These are phyloP conservation scores for Lagenidium giganteum DNA, from an alignment of 352 stramenopile species.

Conservation along the genomic window DNA sequence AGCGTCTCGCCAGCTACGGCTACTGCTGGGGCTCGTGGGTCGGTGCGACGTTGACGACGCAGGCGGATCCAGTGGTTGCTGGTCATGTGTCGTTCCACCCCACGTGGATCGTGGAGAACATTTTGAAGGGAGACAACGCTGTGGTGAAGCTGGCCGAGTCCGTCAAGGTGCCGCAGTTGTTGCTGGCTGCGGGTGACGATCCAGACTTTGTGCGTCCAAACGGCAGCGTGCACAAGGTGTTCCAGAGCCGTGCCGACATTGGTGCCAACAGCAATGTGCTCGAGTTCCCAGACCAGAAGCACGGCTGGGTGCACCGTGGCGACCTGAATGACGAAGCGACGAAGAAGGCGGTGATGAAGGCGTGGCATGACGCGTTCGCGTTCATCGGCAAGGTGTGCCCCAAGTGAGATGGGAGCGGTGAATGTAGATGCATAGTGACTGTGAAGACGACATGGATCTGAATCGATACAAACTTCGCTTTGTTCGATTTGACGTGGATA, in stretches of 20 bases:
- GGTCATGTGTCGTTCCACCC: constrained; percentile 36
- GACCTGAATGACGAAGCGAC: no score
- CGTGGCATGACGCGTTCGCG: constrained; percentile 51
- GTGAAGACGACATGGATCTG: no score
- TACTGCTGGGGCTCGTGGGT: constrained; percentile 34
- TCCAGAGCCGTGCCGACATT: constrained; percentile 41
- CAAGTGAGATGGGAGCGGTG: constrained; percentile 14
- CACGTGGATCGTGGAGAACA: constrained; percentile 22
- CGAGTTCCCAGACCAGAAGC: constrained; percentile 9
- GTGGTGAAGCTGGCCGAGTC: constrained; percentile 21
- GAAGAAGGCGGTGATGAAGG: constrained; percentile 53
- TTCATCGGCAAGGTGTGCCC: constrained; percentile 56
- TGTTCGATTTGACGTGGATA: no score
- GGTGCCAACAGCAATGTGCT: constrained; percentile 16
- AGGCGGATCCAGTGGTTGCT: not conserved
- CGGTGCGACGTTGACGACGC: constrained; percentile 14
- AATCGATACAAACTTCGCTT: no score
- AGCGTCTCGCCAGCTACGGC: constrained; percentile 23
- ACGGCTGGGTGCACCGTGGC: constrained; percentile 22
- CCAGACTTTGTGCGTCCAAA: constrained; percentile 19
- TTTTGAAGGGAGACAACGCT: constrained; percentile 16
- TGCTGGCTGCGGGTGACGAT: constrained; percentile 30
- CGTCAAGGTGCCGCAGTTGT: constrained; percentile 27
- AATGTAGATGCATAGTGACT: no score
- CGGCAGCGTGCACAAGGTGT: constrained; percentile 25